Conservation (phyloP, 176 grass and related monocot genomes). For the Avena eriantha region DNA sequence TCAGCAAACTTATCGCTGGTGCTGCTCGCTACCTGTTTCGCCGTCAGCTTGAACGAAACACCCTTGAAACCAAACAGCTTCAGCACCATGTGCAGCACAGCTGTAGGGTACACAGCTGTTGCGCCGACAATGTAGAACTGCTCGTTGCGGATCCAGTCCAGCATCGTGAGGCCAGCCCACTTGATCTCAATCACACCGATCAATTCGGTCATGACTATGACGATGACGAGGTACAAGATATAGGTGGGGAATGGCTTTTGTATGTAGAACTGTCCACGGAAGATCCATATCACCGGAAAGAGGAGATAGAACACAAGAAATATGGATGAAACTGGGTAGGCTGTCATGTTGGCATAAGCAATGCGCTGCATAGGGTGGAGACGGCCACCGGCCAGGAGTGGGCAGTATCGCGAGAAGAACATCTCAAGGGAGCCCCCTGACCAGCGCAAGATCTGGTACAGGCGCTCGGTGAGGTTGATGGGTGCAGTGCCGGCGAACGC, state of each 20-base stretch:
- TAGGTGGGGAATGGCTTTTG: conserved; percentile 63
- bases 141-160: conserved; percentile 63
- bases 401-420: conserved; percentile 55
- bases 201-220: conserved; percentile 48
- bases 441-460: conserved; percentile 61
- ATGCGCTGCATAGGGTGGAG: conserved; percentile 50
- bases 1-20: conserved; percentile 54
- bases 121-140: conserved; percentile 67
- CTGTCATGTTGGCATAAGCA: conserved; percentile 63
- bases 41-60: conserved; percentile 57
- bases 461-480: conserved; percentile 61
- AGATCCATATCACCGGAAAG: conserved; percentile 60
- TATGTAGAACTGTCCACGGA: conserved; percentile 57
- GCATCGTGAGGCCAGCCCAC: conserved; percentile 52
- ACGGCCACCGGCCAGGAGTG: conserved; percentile 45
- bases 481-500: conserved; percentile 56
- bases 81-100: conserved; percentile 52
- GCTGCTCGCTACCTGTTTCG: conserved; percentile 44
- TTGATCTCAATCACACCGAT: conserved; percentile 54
- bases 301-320: conserved; percentile 60
- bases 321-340: conserved; percentile 51
- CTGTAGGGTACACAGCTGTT: conserved; percentile 56
- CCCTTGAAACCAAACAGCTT: conserved; percentile 53
- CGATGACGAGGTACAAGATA: conserved; percentile 45
- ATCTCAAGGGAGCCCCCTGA: conserved; percentile 60